phyloP scores from a whole-genome alignment of 257 asterid species.

The Scutellaria baicalensis region DNA sequence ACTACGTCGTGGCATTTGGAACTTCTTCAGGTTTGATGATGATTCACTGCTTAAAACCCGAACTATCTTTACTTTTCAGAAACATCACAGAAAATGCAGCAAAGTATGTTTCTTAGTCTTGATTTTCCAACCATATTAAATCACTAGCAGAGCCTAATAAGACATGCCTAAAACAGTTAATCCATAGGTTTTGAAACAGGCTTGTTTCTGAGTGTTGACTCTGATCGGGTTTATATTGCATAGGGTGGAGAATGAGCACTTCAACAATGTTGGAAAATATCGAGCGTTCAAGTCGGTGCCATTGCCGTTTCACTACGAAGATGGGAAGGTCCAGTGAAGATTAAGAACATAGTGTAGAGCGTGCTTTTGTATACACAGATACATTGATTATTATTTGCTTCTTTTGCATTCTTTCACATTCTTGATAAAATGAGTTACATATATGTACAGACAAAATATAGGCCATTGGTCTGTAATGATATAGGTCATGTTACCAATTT shows the following conservation, averaged over 20 bases:
- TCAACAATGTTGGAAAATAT: conserved; percentile 71
- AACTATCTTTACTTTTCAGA: not conserved
- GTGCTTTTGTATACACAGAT: too few species aligned
- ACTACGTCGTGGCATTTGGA: conserved; percentile 84
- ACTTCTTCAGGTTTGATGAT: conserved; percentile 67
- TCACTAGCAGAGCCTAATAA: too few species aligned
- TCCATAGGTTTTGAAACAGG: too few species aligned
- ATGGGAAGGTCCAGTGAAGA: conserved; percentile 28
- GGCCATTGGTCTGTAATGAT: not conserved
- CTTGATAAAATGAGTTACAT: not conserved
- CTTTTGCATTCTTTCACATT: not conserved
- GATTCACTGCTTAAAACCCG: not conserved
- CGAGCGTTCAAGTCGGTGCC: conserved; percentile 71
- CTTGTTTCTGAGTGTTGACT: not conserved
- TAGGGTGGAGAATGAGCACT: conserved; percentile 83
- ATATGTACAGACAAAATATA: not conserved
- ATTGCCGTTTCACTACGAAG: conserved; percentile 71
- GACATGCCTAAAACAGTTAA: too few species aligned
- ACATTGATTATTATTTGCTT: not conserved
- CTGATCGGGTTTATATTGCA: not conserved
- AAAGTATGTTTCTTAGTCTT: too few species aligned
- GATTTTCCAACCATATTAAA: too few species aligned
- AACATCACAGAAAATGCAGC: too few species aligned
- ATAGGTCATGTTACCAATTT: not conserved
- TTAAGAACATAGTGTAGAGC: too few species aligned